Evolutionary conservation across 345 rosid genomes (phyloP).

Genomic region (Brassica juncea): DNA sequence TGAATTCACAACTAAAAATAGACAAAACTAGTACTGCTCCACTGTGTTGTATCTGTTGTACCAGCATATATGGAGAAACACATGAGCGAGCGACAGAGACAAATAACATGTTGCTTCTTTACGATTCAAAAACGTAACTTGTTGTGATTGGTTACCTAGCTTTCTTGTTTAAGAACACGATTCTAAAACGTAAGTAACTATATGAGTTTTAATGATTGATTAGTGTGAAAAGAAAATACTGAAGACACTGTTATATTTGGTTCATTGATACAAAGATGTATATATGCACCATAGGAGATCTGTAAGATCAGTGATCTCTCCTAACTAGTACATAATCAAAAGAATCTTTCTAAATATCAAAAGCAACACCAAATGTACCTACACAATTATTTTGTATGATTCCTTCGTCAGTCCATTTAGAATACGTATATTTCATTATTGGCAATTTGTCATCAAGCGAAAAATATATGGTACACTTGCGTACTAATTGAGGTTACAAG

Average conservation of each 20-base stretch:
- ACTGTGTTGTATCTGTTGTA: slow-evolving; percentile 23
- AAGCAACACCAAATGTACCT: neutral
- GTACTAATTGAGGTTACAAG: neutral
- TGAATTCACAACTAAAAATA: slow-evolving; percentile 2
- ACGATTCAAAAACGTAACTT: slow-evolving; percentile 34
- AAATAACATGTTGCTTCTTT: slow-evolving; percentile 39
- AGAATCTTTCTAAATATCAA: neutral
- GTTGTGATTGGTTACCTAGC: slow-evolving; percentile 12
- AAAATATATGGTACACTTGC: neutral
- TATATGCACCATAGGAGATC: neutral
- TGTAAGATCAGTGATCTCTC: neutral
- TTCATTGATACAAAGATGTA: neutral
- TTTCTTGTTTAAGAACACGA: slow-evolving; percentile 7
- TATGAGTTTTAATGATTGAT: neutral
- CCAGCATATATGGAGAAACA: slow-evolving; percentile 31
- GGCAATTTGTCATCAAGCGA: neutral
- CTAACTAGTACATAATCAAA: neutral
- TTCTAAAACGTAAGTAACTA: slow-evolving; percentile 24
- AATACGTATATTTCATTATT: neutral
- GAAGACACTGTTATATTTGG: neutral
- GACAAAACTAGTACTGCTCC: slow-evolving; percentile 10
- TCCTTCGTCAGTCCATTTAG: neutral
- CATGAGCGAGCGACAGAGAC: slow-evolving; percentile 28
- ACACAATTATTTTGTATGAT: neutral
- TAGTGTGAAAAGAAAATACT: neutral